phyloP scores from a whole-genome alignment of 306 rosid species.

The Macrotyloma uniflorum region DNA sequence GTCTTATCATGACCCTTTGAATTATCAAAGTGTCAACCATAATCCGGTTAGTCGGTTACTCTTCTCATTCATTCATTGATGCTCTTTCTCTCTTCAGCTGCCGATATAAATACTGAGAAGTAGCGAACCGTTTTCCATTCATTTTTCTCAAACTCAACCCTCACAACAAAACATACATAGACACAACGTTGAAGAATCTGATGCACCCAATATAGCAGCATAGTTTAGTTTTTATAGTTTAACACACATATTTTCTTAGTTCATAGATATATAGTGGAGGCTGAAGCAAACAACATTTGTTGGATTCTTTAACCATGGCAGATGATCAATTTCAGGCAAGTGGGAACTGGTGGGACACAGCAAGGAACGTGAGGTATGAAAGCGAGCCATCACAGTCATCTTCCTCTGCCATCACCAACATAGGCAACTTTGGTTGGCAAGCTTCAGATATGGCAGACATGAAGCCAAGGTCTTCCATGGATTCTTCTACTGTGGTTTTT shows the following conservation, averaged over 20 bases:
- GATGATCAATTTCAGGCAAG: conserved; percentile 76
- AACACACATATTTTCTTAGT: background rate
- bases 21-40: conserved; percentile 64
- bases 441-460: conserved; percentile 57
- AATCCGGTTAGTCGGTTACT: conserved; percentile 49
- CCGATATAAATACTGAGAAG: conserved; percentile 75
- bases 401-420: conserved; percentile 62
- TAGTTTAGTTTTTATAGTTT: background rate
- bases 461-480: conserved; percentile 71
- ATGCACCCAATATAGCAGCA: conserved; percentile 12
- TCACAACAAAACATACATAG: conserved; percentile 3
- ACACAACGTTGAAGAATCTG: conserved; percentile 30
- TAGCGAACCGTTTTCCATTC: conserved; percentile 76
- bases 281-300: conserved; percentile 15
- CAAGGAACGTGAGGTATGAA: conserved; percentile 64
- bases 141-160: conserved; percentile 46
- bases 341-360: conserved; percentile 91
- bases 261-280: background rate
- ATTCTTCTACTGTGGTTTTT: conserved; percentile 60
- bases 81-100: conserved; percentile 33
- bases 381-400: conserved; percentile 75
- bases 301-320: conserved; percentile 57
- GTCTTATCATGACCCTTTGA: conserved; percentile 68
- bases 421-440: conserved; percentile 69
- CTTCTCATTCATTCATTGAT: conserved; percentile 31